A percentile compares a stretch with the other conserved stretches of the same genome.
phyloP scores from a whole-genome alignment of 257 asterid genomes.

The Agastache rugosa region DNA sequence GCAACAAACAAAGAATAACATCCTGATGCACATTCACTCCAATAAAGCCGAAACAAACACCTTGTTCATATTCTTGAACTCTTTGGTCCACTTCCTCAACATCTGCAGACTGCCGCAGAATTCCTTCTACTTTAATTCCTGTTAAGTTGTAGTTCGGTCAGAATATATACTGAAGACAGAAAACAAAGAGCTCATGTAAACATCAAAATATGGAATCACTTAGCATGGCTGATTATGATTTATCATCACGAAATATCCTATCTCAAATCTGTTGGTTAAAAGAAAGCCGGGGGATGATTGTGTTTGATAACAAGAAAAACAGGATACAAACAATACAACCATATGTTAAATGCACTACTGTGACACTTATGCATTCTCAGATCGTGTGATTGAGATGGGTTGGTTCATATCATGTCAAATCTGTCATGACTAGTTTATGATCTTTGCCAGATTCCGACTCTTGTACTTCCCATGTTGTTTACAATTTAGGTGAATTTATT shows the following conservation, averaged over 20 bases:
- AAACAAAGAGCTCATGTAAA: slow-evolving; percentile 15
- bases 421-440: slow-evolving; percentile 3
- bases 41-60: slow-evolving; percentile 40
- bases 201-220: slow-evolving; percentile 25
- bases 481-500: not conserved
- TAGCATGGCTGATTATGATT: slow-evolving; percentile 26
- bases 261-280: slow-evolving; percentile 21
- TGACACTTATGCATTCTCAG: not conserved
- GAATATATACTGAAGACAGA: slow-evolving; percentile 30
- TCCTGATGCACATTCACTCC: slow-evolving; percentile 27
- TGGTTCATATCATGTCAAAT: not conserved
- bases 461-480: slow-evolving; percentile 1
- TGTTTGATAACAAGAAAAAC: slow-evolving; percentile 19
- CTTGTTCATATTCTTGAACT: slow-evolving; percentile 96
- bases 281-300: slow-evolving; percentile 11
- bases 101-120: slow-evolving; percentile 93
- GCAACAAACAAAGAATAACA: slow-evolving; percentile 20
- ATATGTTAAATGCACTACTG: not conserved
- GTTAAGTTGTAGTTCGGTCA: slow-evolving; percentile 37
- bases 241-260: slow-evolving; percentile 2
- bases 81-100: slow-evolving; percentile 93
- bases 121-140: slow-evolving; percentile 92
- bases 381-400: not conserved
- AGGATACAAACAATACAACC: not conserved
- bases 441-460: slow-evolving; percentile 1